Base-by-base conservation (phyloP, 1,139 yeast genomes). In the Sugiyamaella neomexicana region DNA sequence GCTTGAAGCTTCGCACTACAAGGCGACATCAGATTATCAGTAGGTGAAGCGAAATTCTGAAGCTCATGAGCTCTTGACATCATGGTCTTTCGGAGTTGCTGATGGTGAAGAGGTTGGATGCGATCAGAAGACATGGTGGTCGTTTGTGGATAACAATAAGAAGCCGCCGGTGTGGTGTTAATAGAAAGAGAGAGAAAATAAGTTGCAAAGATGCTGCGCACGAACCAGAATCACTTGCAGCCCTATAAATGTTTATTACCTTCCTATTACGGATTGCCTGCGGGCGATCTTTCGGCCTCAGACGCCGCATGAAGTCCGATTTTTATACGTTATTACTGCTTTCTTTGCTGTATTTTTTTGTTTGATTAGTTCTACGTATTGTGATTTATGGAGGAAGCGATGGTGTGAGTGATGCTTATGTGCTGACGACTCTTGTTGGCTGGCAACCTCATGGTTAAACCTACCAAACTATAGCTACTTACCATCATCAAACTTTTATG, bases 11-110 rank as follows among this genome's bases (percentile, higher is more conserved):
- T 81, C 53, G 79, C 78, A 5, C 83, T 76, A 61, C 85, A 79
- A 34, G 86, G 86, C 15, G 84, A 80, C 68, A 81, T 68, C 60
- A 80, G 62, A 51, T 72, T 75, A 63, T 81, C 85, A 1, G 85
- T 81, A 38, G 86, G 86, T 3, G 85, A 80, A 7, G 83, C 80
- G 62, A 79, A 75, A 57, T 65, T 68, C 43, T 58, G 60, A 34
- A 34, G 46, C 43, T 57, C 59, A 32, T 37, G 25, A n/a, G 46
- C 37, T 38, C 56, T 31, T 23, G 50, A 29, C 47, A 53, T 23
- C 39, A 42, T 42, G 13, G 44, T 44, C 23, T 46, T 47, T 16
- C 37, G 40, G 20, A 50, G 45, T 20, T 45, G 51, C 27, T 50
- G 52, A 31, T 49, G 52, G 16, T 49, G 52, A 39, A 49, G 52